A percentile compares a stretch with the other conserved stretches of the same genome.
phyloP scores from a whole-genome alignment of 345 rosid species.

The Aquilaria sinensis region DNA sequence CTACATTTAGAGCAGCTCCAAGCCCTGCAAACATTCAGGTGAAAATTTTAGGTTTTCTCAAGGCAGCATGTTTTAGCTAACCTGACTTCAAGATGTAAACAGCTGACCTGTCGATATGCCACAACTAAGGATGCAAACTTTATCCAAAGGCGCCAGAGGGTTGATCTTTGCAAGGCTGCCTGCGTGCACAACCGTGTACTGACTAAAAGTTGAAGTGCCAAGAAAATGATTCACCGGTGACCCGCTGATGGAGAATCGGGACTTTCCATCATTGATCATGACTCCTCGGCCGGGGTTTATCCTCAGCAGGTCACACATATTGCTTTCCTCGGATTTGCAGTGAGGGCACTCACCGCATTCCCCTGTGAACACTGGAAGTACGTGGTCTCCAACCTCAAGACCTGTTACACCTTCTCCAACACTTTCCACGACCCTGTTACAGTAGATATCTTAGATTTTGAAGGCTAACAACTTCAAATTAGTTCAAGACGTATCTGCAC shows the following conservation, averaged over 20 bases:
- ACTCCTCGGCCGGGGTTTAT: constrained; percentile 28
- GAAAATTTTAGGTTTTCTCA: background rate
- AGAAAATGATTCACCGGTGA: constrained; percentile 27
- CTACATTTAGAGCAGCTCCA: constrained; percentile 39
- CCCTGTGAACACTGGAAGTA: constrained; percentile 43
- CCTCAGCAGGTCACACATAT: constrained; percentile 32
- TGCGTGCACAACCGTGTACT: constrained; percentile 25
- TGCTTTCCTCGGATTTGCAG: constrained; percentile 35
- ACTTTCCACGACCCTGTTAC: constrained; percentile 32
- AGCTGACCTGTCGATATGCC: constrained; percentile 31
- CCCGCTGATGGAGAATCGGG: constrained; percentile 29
- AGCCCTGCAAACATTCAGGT: constrained; percentile 18
- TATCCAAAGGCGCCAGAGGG: constrained; percentile 31
- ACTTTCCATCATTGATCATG: constrained; percentile 33
- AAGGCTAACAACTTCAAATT: too few species aligned
- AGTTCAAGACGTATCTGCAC: too few species aligned
- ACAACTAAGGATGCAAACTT: constrained; percentile 37
- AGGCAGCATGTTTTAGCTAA: background rate
- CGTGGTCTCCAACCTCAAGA: constrained; percentile 34
- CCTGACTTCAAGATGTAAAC: too few species aligned
- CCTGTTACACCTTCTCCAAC: constrained; percentile 35
- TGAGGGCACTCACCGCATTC: constrained; percentile 37
- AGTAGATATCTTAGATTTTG: too few species aligned
- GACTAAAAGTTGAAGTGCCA: constrained; percentile 33
- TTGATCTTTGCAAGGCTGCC: constrained; percentile 36